Evolutionary conservation across 2,329 filamentous ascomycete species (phyloP), one percentile per base, ranked within the genome.

Genomic region (Juglanconis juglandina): DNA sequence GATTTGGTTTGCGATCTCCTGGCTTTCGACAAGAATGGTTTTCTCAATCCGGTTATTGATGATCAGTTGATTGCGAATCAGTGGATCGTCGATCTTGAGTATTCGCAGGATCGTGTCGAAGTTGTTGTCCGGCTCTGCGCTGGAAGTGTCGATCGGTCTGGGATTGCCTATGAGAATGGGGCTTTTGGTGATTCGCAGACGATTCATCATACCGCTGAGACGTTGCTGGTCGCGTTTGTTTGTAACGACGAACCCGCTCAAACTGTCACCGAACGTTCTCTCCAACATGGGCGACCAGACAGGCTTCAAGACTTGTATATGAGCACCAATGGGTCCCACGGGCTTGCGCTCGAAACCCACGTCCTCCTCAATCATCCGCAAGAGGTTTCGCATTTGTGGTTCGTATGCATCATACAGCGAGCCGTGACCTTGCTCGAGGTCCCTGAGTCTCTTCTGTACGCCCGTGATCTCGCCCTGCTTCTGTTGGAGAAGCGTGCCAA

Each of bases 281-380:
- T 99, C 95, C 13, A 99, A 73, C 48, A 96, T 86, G 0, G 85
- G 83, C 1, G 88, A 89, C 95, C 95, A 99, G 67, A 91, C 82
- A 1, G 91, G 89, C 66, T 94, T 87, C 41, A 86, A 77, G 32
- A 99, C 77, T 65, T 86, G 87, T 55, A 99, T 81, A 68, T 95
- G 84, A 32, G 86, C 79, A 35, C 93, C 95, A 13, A 98, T 79
- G 0, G 95, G 95, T 0, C 95, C 95, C 39, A 98, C 79, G 2
- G 95, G 95, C 63, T 83, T 87, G 48, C 83, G 77, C 32, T 79
- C 77, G 69, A 96, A 98, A 0, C 86, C 80, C 2, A 64, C 73
- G 60, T 96, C 91, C n/a, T 79, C 76, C 5, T 85, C 80, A 63
- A 98, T 90, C n/a, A 81, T 82, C 56, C 76, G 79, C 6, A 96